Percentiles rank a stretch among this genome's conserved stretches.
These are phyloP conservation scores for Lasiodiplodia citricola DNA, from an alignment of 2,329 filamentous ascomycete genomes.

Conservation along the genomic window DNA sequence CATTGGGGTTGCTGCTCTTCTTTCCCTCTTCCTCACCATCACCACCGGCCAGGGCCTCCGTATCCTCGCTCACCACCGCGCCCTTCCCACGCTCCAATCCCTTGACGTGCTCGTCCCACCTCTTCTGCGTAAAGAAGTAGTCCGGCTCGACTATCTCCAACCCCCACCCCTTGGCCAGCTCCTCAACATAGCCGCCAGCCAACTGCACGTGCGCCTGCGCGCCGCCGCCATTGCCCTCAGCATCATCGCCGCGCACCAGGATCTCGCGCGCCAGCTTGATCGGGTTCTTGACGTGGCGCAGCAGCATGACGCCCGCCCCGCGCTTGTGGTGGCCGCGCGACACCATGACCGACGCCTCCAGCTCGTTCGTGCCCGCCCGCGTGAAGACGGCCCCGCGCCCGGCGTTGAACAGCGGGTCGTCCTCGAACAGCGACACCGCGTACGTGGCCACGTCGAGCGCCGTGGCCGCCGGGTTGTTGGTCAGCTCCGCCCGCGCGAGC, in stretches of 20 bases:
- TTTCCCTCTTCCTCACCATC: not conserved
- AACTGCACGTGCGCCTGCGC: conserved; percentile 75
- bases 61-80: not conserved
- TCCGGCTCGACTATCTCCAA: conserved; percentile 69
- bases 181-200: conserved; percentile 70
- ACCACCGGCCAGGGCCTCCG: not conserved
- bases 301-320: conserved; percentile 75
- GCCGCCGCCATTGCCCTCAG: conserved; percentile 62
- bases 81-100: conserved; percentile 57
- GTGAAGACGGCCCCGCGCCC: conserved; percentile 88
- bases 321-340: conserved; percentile 74
- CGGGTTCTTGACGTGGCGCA: conserved; percentile 78
- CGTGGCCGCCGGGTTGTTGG: conserved; percentile 45
- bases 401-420: conserved; percentile 72
- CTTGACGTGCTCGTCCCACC: conserved; percentile 78
- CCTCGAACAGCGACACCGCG: conserved; percentile 77
- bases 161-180: conserved; percentile 70
- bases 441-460: conserved; percentile 77
- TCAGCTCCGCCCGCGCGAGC: conserved; percentile 36
- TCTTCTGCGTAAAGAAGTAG: conserved; percentile 79
- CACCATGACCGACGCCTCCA: conserved; percentile 88
- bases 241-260: conserved; percentile 68
- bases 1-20: conserved; percentile 16
- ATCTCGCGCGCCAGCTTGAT: conserved; percentile 75
- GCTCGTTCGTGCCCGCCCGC: conserved; percentile 78